Percentiles rank a stretch among this genome's conserved stretches.
These are phyloP conservation scores for Gamarada debralockiae DNA, from an alignment of 495 filamentous ascomycete species.

Conservation along the genomic window DNA sequence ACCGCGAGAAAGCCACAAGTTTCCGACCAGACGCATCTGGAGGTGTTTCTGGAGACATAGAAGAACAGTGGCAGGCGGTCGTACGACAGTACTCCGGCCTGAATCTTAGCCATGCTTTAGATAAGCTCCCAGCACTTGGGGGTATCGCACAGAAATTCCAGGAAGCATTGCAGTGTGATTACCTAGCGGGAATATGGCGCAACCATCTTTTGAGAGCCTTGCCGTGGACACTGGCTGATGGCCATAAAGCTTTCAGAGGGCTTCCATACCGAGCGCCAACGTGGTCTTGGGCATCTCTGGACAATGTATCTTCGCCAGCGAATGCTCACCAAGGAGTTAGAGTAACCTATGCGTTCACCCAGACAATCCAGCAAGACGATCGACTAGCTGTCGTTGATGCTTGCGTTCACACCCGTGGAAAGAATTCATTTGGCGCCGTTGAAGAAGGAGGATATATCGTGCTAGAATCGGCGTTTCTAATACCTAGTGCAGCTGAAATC, in stretches of 20 bases:
- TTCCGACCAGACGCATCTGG: constrained; percentile 5
- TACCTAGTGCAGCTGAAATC: constrained; percentile 2
- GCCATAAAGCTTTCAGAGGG: constrained; percentile 2
- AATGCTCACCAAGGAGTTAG: constrained; percentile 4
- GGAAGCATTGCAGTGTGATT: not conserved
- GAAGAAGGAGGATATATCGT: constrained; percentile 4
- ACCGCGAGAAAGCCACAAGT: not conserved
- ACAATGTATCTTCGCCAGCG: not conserved
- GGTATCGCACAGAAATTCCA: constrained; percentile 11
- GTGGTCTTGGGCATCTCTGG: constrained; percentile 11
- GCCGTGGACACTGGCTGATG: constrained; percentile 3
- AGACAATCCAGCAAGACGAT: constrained; percentile 2
- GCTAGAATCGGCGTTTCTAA: constrained; percentile 2
- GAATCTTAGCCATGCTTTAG: constrained; percentile 5
- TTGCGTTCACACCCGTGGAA: not conserved
- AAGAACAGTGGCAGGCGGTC: constrained; percentile 1
- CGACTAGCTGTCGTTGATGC: constrained; percentile 1
- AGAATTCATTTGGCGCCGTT: constrained; percentile 2
- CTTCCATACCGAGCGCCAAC: constrained; percentile 1
- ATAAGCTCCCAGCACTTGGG: constrained; percentile 8
- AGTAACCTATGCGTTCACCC: constrained; percentile 4
- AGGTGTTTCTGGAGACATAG: not conserved
- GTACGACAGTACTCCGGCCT: constrained; percentile 8
- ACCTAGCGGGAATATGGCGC: constrained; percentile 10
- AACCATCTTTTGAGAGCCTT: constrained; percentile 1